A percentile compares a stretch with the other conserved stretches of the same genome.
Evolutionary conservation across 805 yeast genomes (phyloP).

Genomic region (Myxozyma neotropica): DNA sequence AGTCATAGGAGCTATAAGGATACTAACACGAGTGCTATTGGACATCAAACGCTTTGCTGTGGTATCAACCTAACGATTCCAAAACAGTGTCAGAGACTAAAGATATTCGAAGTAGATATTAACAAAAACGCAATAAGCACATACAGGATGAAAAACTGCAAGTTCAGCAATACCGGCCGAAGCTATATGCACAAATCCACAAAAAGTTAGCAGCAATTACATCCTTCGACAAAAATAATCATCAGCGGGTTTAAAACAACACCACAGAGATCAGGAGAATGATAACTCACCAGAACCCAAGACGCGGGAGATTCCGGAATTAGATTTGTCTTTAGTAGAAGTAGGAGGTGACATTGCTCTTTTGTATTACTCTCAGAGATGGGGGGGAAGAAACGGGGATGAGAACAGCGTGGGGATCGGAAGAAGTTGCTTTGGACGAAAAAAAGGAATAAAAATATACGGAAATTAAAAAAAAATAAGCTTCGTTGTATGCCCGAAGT

Average conservation of each 20-base stretch:
- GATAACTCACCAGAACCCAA: slow-evolving; percentile 69
- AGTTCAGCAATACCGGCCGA: slow-evolving; percentile 96
- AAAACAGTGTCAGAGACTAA: not conserved
- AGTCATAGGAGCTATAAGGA: not conserved
- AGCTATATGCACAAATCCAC: slow-evolving; percentile 1
- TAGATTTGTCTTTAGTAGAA: slow-evolving; percentile 66
- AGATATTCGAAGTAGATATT: no score
- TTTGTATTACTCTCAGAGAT: no score
- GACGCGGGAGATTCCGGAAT: slow-evolving; percentile 86
- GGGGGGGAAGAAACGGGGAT: no score
- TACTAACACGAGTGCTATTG: slow-evolving; percentile 78
- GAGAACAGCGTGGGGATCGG: not conserved
- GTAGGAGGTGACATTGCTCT: slow-evolving; percentile 38
- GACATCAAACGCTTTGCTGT: slow-evolving; percentile 93
- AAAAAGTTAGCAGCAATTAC: not conserved
- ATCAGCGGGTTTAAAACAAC: not conserved
- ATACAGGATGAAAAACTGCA: slow-evolving; percentile 92
- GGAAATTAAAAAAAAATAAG: not conserved
- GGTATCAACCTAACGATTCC: slow-evolving; percentile 63
- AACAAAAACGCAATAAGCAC: slow-evolving; percentile 1
- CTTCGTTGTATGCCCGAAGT: not conserved
- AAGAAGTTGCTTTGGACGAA: not conserved
- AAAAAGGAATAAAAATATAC: not conserved
- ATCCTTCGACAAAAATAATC: not conserved
- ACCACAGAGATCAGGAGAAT: not conserved